phyloP scores from a whole-genome alignment of 129 eudicot species.

The Tagetes erecta region DNA sequence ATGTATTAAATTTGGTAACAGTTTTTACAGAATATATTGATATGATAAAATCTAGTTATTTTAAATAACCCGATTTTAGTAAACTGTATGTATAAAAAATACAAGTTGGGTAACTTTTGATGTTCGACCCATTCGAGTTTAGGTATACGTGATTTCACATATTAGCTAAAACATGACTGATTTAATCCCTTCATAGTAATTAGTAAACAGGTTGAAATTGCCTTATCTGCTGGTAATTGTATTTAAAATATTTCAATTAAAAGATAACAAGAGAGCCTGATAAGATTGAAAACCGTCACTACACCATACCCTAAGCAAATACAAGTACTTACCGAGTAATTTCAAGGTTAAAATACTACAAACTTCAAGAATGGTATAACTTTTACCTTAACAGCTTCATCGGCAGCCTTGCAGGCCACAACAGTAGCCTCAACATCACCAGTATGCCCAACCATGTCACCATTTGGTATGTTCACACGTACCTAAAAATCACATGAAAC shows the following conservation, averaged over 20 bases:
- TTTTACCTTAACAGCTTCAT: constrained; percentile 87
- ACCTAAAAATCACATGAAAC: constrained; percentile 42
- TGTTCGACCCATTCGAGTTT: background rate
- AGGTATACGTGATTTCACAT: background rate
- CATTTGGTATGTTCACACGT: constrained; percentile 89
- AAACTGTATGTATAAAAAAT: background rate
- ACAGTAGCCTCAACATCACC: constrained; percentile 89
- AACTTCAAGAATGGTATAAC: background rate
- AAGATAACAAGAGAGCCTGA: background rate
- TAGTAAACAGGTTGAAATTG: background rate
- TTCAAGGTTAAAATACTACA: background rate
- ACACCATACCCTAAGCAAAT: background rate
- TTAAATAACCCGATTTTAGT: background rate
- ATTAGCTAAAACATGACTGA: background rate
- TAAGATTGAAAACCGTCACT: background rate
- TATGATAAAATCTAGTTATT: background rate
- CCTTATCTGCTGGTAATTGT: background rate
- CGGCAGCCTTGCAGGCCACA: constrained; percentile 93
- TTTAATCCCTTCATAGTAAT: background rate
- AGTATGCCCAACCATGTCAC: constrained; percentile 98
- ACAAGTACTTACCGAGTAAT: background rate
- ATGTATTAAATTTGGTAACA: background rate
- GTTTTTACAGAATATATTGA: background rate
- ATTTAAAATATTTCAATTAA: background rate
- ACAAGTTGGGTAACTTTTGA: background rate